Evolutionary conservation across 2,329 filamentous ascomycete species (phyloP).

Genomic region (Colletotrichum euphorbiae): DNA sequence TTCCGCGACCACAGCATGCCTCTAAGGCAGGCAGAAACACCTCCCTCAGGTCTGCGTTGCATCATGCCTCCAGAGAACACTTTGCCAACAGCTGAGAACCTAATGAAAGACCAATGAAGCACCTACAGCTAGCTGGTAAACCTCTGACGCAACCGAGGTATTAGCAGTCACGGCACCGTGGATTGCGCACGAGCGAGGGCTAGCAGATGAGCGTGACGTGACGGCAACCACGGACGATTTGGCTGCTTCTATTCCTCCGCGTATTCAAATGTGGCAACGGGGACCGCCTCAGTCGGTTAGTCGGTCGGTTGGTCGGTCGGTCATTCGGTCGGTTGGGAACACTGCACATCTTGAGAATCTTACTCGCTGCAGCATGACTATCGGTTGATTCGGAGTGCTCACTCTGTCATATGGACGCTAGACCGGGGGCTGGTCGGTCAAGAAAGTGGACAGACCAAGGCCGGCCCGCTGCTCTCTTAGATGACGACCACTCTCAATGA

Average conservation of each 20-base stretch:
- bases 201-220: constrained; percentile 19
- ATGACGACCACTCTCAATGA: constrained; percentile 31
- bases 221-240: constrained; percentile 5
- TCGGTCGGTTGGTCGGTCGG: neutral
- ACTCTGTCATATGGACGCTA: neutral
- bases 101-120: too few species aligned
- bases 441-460: constrained; percentile 25
- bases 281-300: neutral
- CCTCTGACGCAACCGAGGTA: neutral
- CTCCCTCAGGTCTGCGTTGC: too few species aligned
- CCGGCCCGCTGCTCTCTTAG: neutral
- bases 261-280: constrained; percentile 1
- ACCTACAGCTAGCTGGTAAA: too few species aligned
- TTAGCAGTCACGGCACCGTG: neutral
- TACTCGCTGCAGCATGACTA: neutral
- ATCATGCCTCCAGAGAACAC: too few species aligned
- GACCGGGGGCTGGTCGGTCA: constrained; percentile 1
- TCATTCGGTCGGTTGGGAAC: neutral
- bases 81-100: too few species aligned
- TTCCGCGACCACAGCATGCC: too few species aligned
- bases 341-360: neutral
- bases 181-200: constrained; percentile 16
- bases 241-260: constrained; percentile 6
- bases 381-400: constrained; percentile 18
- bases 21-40: too few species aligned